phyloP scores from a whole-genome alignment of 2,329 filamentous ascomycete genomes.

The Furcasterigmium sp. region DNA sequence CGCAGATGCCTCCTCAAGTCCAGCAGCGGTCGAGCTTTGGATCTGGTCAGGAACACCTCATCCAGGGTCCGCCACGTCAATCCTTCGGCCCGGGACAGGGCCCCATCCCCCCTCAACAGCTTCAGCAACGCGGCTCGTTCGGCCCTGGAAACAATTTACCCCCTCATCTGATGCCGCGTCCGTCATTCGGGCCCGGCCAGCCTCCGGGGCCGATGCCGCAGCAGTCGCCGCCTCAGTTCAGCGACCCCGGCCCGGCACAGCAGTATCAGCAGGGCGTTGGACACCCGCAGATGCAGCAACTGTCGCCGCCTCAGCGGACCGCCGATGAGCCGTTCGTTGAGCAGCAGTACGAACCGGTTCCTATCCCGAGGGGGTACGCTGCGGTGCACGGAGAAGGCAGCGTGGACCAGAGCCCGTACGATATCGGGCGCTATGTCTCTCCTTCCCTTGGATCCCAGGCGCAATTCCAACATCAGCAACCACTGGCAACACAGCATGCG shows the following conservation, averaged over 20 bases:
- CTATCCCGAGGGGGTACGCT: conserved; percentile 29
- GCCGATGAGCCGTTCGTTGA: conserved; percentile 14
- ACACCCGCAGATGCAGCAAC: not conserved
- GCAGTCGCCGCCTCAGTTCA: conserved; percentile 1
- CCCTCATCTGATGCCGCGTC: not conserved
- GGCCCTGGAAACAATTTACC: not conserved
- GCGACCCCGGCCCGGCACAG: not conserved
- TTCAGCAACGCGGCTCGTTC: not conserved
- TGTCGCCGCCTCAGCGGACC: not conserved
- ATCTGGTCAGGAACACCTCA: not conserved
- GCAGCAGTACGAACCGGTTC: conserved; percentile 29
- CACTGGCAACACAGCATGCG: conserved; percentile 5
- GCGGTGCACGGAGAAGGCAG: conserved; percentile 30
- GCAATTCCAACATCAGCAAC: not conserved
- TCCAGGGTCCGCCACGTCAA: no score
- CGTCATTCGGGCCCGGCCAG: not conserved
- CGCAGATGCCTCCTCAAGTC: not conserved
- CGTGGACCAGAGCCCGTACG: conserved; percentile 21
- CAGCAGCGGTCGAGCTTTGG: not conserved
- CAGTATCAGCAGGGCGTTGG: not conserved
- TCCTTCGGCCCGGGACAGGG: not conserved
- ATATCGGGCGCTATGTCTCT: conserved; percentile 10
- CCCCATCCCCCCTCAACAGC: not conserved
- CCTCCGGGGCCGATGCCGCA: not conserved
- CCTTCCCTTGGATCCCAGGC: not conserved